Conservation (phyloP, 2,329 filamentous ascomycete genomes). For the Reticulascus tulasneorum region DNA sequence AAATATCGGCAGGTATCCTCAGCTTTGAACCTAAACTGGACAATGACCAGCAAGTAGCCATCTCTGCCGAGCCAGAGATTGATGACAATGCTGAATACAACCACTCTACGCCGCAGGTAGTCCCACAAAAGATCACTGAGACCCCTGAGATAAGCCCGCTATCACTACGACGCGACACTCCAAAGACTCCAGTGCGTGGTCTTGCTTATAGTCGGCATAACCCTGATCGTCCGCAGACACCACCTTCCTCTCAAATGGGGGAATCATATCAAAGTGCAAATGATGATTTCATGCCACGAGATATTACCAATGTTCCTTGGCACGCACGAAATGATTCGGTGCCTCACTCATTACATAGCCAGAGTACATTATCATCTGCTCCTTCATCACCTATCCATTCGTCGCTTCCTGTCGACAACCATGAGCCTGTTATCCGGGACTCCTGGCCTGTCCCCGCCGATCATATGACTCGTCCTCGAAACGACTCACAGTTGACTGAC, state of each 20-base stretch:
- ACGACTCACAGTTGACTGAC: constrained; percentile 20
- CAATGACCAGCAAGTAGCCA: no score
- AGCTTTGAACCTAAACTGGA: constrained; percentile 1
- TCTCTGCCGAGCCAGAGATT: no score
- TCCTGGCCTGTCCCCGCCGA: constrained; percentile 22
- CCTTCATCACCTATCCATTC: constrained; percentile 26
- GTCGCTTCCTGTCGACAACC: constrained; percentile 18
- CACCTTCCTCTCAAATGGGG: constrained; percentile 2
- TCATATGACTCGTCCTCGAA: constrained; percentile 14
- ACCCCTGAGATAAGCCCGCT: constrained; percentile 15
- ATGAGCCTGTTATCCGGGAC: constrained; percentile 28
- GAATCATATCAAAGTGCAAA: constrained; percentile 12
- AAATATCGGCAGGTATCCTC: not conserved
- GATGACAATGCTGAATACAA: constrained; percentile 1
- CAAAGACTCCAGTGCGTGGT: constrained; percentile 14
- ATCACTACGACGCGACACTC: constrained; percentile 11
- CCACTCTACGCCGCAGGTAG: constrained; percentile 13
- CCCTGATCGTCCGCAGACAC: constrained; percentile 17
- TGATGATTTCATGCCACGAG: constrained; percentile 19
- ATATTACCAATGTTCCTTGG: constrained; percentile 29
- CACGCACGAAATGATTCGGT: constrained; percentile 25
- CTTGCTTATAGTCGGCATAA: constrained; percentile 24
- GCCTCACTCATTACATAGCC: constrained; percentile 29
- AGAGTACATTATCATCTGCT: constrained; percentile 28
- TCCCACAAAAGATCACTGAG: constrained; percentile 8